Base-by-base conservation (phyloP, 768 basidiomycete species). In the Boletus reticulatus region DNA sequence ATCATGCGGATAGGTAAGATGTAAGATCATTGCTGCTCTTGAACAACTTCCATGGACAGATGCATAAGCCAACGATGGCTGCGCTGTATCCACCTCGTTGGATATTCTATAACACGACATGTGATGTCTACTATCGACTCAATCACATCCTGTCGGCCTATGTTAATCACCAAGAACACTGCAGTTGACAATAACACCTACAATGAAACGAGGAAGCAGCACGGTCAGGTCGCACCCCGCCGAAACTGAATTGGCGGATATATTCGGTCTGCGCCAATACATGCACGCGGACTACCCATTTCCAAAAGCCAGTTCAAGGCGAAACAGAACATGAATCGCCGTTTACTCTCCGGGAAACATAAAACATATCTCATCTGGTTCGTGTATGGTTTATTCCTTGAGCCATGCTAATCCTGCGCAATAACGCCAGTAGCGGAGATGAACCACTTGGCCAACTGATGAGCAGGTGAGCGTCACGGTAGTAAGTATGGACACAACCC, bases 151-250 rank as follows among this genome's bases (percentile, higher is more conserved):
- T n/a, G 43, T 51, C 20, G 36, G 42, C 42, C 41, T 43, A 43
- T 41, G 34, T 39, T 36, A 36, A 39, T 38, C 39, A n/a, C 17
- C 53, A 34, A 43, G 37, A 44, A 59, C 38, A 43, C 16, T 44
- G 37, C 42, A 34, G n/a, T 24, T 16, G 46, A 52, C 22, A 43
- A 39, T n/a, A 32, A 48, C 22, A 74, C 80, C 31, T 60, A 84
- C 84, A 62, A 93, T 83, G 72, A 83, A 92, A 46, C 84, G 84
- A 52, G 92, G 91, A 61, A 83, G 76, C 31, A 92, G 78, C 4
- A 89, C 83, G 2, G 89, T 92, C 61, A 93, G 71, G 69, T 93
- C 90, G 64, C 89, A 91, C 14, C 92, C 89, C 4, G 91, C 89
- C 43, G 84, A 87, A 65, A 92, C 82, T 6, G 87, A 85, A 73